Conservation (phyloP, 163 green algal genomes). For the Picocystis sp. region DNA sequence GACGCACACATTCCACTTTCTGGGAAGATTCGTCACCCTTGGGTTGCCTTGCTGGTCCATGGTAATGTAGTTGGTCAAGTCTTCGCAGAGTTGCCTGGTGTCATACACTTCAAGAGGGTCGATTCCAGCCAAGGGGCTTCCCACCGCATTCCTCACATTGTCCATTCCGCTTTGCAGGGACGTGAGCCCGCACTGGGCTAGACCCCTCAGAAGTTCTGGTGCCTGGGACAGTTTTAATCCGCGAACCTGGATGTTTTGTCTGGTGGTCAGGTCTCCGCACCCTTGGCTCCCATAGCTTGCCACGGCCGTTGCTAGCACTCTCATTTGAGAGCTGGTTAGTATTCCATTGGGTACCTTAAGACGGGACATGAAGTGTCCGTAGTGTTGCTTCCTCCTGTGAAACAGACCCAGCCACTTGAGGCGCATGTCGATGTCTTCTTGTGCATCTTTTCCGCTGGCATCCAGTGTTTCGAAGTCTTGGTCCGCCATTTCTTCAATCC, state of each 20-base stretch:
- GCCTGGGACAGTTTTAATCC: slow-evolving; percentile 57
- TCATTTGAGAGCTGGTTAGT: slow-evolving; percentile 2
- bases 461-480: background rate
- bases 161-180: slow-evolving; percentile 84
- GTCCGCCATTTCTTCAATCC: slow-evolving; percentile 38
- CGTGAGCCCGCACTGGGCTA: slow-evolving; percentile 52
- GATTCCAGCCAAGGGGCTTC: slow-evolving; percentile 62
- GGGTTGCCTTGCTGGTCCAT: slow-evolving; percentile 54
- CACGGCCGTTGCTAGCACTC: background rate
- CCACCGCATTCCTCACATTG: slow-evolving; percentile 87
- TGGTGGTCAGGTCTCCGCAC: slow-evolving; percentile 89
- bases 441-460: slow-evolving; percentile 35
- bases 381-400: slow-evolving; percentile 79
- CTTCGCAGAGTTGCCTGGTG: slow-evolving; percentile 27
- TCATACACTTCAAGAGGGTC: slow-evolving; percentile 83
- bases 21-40: slow-evolving; percentile 75
- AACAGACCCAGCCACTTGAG: slow-evolving; percentile 95
- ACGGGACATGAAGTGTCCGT: slow-evolving; percentile 93
- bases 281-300: slow-evolving; percentile 19
- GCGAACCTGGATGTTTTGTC: slow-evolving; percentile 87
- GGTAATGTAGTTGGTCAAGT: slow-evolving; percentile 50
- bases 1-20: slow-evolving; percentile 90
- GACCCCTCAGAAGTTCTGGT: slow-evolving; percentile 44
- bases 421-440: slow-evolving; percentile 82
- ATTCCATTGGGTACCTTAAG: slow-evolving; percentile 40